phyloP scores from a whole-genome alignment of 2,329 filamentous ascomycete species.

The Pseudogymnoascus sp. region DNA sequence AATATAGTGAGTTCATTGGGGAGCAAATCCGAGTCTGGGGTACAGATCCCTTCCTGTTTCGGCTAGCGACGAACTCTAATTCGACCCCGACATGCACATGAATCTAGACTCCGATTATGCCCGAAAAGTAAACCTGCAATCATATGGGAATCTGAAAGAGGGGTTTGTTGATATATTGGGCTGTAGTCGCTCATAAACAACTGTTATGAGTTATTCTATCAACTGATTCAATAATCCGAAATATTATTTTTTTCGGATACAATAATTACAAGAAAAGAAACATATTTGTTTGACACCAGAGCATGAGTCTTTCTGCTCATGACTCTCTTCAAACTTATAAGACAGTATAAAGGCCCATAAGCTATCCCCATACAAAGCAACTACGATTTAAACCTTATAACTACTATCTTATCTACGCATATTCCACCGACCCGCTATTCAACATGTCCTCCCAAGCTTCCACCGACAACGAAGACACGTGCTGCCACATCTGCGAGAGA shows the following conservation, averaged over 20 bases:
- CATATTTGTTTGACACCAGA: background rate
- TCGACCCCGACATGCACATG: conserved; percentile 1
- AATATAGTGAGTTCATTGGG: conserved; percentile 8
- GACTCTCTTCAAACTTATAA: background rate
- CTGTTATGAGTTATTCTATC: background rate
- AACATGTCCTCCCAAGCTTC: background rate
- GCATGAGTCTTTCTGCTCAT: conserved; percentile 1
- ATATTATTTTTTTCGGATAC: background rate
- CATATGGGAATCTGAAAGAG: conserved; percentile 6
- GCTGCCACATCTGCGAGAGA: conserved; percentile 6
- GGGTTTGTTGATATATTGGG: conserved; percentile 7
- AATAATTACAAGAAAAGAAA: background rate
- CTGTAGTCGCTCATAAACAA: background rate
- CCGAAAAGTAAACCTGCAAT: background rate
- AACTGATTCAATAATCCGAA: background rate
- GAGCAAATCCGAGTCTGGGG: conserved; percentile 4
- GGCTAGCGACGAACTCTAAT: conserved; percentile 4
- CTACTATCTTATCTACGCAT: background rate
- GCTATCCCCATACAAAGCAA: background rate
- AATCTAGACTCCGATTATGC: conserved; percentile 8
- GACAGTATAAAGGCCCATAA: conserved; percentile 6
- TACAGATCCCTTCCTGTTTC: conserved; percentile 3
- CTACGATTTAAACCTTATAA: background rate
- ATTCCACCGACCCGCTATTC: background rate
- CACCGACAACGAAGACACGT: background rate